phyloP scores from a whole-genome alignment of 129 eudicot genomes.

The Tagetes erecta region DNA sequence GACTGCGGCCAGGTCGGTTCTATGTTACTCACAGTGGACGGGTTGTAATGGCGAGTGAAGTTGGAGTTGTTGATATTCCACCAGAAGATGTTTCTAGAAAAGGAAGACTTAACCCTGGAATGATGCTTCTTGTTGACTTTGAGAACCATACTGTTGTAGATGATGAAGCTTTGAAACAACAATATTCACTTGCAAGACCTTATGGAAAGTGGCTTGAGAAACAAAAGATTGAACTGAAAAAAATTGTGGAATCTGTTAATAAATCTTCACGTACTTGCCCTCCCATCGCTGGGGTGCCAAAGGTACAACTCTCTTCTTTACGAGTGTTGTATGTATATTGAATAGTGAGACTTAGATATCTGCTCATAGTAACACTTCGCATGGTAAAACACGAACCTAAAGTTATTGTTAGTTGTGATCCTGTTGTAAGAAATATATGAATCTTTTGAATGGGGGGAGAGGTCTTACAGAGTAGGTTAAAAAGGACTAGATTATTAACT shows the following conservation, averaged over 20 bases:
- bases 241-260: conserved; percentile 74
- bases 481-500: neutral
- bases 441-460: neutral
- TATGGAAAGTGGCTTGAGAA: conserved; percentile 82
- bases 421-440: neutral
- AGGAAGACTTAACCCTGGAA: conserved; percentile 98
- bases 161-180: conserved; percentile 92
- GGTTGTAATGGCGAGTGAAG: conserved; percentile 98
- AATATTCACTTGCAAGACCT: conserved; percentile 79
- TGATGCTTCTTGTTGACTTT: conserved; percentile 99
- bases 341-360: neutral
- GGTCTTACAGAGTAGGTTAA: neutral
- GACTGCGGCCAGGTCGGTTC: conserved; percentile 93
- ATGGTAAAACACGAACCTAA: neutral
- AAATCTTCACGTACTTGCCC: conserved; percentile 57
- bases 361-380: neutral
- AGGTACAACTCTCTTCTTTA: conserved; percentile 43
- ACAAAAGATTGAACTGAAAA: conserved; percentile 80
- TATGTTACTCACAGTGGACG: conserved; percentile 93
- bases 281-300: conserved; percentile 62
- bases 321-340: neutral
- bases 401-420: neutral
- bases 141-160: conserved; percentile 95
- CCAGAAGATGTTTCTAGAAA: conserved; percentile 91
- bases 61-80: conserved; percentile 97